Evolutionary conservation across 352 stramenopile species (phyloP), one percentile per base, ranked within the genome.

Genomic region (Globisporangium takayamanum): DNA sequence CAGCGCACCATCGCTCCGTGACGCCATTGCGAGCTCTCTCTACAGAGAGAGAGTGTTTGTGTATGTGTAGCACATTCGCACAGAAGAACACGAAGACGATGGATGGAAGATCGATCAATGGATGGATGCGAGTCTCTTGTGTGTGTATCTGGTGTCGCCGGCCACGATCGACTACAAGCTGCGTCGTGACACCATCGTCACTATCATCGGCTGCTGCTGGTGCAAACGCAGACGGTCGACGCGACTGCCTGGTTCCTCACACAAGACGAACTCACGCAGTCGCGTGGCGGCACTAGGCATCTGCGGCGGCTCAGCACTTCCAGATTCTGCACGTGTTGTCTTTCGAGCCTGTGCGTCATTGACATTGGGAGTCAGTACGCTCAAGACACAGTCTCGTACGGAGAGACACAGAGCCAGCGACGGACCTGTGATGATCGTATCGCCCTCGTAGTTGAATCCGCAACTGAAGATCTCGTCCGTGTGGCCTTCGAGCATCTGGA

Each of bases 391-490:
- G 15, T 8, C 41, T 22, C 41, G 2, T 6, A 47, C 41, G 55
- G 30, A 53, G 7, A 36, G 30, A 6, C n/a, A 11, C 25, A 28
- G 22, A 50, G 18, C 18, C 18, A 28, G 6, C 22, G 8, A 3
- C 70, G 87, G 55, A 98, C 93, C 93, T 63, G 92, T 98, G 64
- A 98, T 98, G 64, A 98, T 96, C n/a, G 92, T 98, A 70, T 98
- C 91, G 20, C 94, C 94, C 69, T 97, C 86, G 67, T 98, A 98
- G 75, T 98, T 98, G 81, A 98, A 98, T 33, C 92, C 92, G 57
- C 92, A 98, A 67, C 80, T 96, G 67, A 98, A 98, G 71, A 98
- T 98, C 63, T 98, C 93, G 65, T 98, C 92, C n/a, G 90, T 98
- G 80, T 98, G 94, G 22, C 95, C 95, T 59, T 98, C 94, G 15